Base-by-base conservation (phyloP, 1,139 yeast species). In the Zygoascus sp. region DNA sequence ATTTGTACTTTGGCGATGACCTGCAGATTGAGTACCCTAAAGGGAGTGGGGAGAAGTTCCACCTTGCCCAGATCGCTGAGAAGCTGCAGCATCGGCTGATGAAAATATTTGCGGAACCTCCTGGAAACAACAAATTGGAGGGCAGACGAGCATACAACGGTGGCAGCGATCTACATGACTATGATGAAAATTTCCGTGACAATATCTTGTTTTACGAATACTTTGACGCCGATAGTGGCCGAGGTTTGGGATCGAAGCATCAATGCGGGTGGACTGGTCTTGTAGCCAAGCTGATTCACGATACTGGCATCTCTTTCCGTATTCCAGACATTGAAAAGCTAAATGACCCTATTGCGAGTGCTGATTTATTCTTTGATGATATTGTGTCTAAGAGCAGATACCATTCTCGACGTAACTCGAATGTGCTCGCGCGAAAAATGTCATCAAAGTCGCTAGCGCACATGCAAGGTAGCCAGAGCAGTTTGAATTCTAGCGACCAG, bases 241-340 rank as follows among this genome's bases (percentile, higher is more conserved):
- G 96, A 58, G 97, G 97, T 5, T 71, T 90, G 51, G 97, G 97
- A 34, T 92, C 97, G 1, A 83, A 92, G 42, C 97, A 92, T 70
- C 97, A 90, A 69, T 83, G 90, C 71, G 97, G 97, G 13, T 90
- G 97, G 97, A 90, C 97, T 1, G 90, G 96, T 0, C 75, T 90
- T 42, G 94, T 89, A 48, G 96, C 96, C 42, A 86, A 92, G 66
- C 80, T 94, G 79, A 88, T 90, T 61, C 95, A 87, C 62, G 97
- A 90, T 65, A 86, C 86, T 44, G 97, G 96, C 49, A 75, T 81
- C 41, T 77, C 88, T 0, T 48, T 60, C 39, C 47, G 56, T 19
- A 46, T 58, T 45, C 45, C 50, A 9, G 40, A 52, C n/a, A 60
- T 66, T 16, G 53, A 53, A 40, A 57, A 68, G 2, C 66, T 68